These are phyloP conservation scores for Boletellus deceptivus DNA, from an alignment of 1,284 basidiomycete genomes.

Conservation along the genomic window DNA sequence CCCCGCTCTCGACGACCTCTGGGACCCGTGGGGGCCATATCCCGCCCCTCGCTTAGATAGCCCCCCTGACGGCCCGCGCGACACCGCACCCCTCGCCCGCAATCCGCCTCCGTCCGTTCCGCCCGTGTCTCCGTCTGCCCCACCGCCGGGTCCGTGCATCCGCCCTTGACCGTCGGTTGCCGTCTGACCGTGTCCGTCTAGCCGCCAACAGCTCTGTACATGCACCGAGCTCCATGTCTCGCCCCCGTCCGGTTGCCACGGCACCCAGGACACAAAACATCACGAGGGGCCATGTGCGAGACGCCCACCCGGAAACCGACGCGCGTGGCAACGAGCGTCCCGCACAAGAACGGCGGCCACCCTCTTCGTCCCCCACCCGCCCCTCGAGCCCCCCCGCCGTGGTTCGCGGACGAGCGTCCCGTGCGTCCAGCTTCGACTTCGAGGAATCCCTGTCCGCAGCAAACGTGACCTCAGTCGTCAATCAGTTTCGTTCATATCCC, in stretches of 20 bases:
- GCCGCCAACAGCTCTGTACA: conserved; percentile 5
- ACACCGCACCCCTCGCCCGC: too few species aligned
- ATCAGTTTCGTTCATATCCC: conserved; percentile 33
- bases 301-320: conserved; percentile 10
- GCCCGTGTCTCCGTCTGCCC: not conserved
- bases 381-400: conserved; percentile 16
- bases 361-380: conserved; percentile 1
- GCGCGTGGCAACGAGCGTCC: conserved; percentile 19
- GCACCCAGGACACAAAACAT: conserved; percentile 6
- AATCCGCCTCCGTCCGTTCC: too few species aligned
- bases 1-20: conserved; percentile 8
- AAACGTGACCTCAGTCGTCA: conserved; percentile 32
- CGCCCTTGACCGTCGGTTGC: too few species aligned
- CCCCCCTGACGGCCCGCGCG: too few species aligned
- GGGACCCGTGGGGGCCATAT: conserved; percentile 27
- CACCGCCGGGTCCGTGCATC: conserved; percentile 15
- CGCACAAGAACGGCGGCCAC: not conserved
- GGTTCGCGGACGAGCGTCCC: conserved; percentile 22
- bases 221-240: conserved; percentile 1
- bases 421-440: conserved; percentile 23
- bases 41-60: too few species aligned
- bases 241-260: conserved; percentile 23
- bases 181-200: not conserved
- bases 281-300: not conserved
- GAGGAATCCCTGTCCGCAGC: conserved; percentile 31